Evolutionary conservation across 1,139 yeast genomes (phyloP), one percentile per base, ranked within the genome.

Genomic region (Geotrichum aggregatum): DNA sequence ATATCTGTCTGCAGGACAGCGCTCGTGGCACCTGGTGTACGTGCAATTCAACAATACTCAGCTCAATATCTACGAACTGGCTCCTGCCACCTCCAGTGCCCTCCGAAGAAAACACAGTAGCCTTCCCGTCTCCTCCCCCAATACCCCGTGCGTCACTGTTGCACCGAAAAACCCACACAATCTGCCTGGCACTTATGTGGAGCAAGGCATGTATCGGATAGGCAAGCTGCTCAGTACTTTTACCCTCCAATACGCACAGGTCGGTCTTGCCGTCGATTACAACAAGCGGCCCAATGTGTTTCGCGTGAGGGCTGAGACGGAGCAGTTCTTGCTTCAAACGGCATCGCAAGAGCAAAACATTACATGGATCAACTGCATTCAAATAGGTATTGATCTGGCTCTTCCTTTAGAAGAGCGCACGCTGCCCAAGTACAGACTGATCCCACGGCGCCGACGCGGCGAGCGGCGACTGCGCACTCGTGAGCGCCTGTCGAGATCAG

Each of bases 221-320:
- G 49, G 38, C 35, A 16, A 28, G 14, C 46, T 52, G 3, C 3
- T 46, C 14, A 35, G 39, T 18, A 22, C 83, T 0, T 84, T 79
- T 66, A 80, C 89, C 2, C 71, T 84, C 47, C 94, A 84, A 65
- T 80, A 83, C 64, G 83, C 87, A 21, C 79, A 75, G 59, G 66
- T 83, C 22, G 94, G 94, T 0, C 70, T 83, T 19, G 92, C 92
- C 0, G 68, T 76, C 6, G 94, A 85, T 66, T 85, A 85, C 66
- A 75, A 72, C 54, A 85, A 85, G 65, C 74, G 75, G 49, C 71
- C 76, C 18, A 75, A 79, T 64, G 84, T 79, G 1, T 66, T 85
- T 42, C 70, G 94, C 44, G 63, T 85, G 21, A 75, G 92, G 26
- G 75, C 80, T 13, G 92, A 85, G 66, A 77, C 79, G 47, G 87